A percentile compares a stretch with the other conserved stretches of the same genome.
Evolutionary conservation across 306 rosid species (phyloP).

Genomic region (Senna tora): DNA sequence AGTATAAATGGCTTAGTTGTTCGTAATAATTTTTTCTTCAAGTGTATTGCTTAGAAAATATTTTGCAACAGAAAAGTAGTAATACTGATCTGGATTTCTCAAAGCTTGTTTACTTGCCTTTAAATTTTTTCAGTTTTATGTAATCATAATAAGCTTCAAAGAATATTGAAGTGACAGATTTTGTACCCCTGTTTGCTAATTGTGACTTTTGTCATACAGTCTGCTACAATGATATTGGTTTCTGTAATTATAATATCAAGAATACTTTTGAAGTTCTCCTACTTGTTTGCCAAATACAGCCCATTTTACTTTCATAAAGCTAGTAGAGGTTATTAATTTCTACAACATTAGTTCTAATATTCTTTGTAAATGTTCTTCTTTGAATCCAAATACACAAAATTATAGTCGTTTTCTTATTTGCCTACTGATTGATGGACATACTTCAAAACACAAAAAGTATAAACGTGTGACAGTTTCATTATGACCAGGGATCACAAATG

Average conservation of each 20-base stretch:
- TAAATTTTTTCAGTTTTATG: not conserved
- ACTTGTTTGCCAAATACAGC: not conserved
- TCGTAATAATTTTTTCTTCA: not conserved
- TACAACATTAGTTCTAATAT: not conserved
- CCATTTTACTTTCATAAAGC: not conserved
- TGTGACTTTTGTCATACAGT: not conserved
- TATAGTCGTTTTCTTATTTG: conserved; percentile 2
- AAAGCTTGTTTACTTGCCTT: not conserved
- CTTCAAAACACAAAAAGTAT: conserved; percentile 9
- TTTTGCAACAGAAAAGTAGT: not conserved
- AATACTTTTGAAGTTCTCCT: not conserved
- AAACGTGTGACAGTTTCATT: conserved; percentile 25
- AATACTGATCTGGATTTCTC: not conserved
- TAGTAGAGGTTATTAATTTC: not conserved
- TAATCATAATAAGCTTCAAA: not conserved
- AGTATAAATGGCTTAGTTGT: not conserved
- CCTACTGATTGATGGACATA: conserved; percentile 24
- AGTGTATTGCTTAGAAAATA: not conserved
- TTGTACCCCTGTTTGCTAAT: not conserved
- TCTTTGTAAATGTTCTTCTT: not conserved
- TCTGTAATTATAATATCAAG: not conserved
- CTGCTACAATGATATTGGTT: not conserved
- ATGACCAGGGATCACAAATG: conserved; percentile 80
- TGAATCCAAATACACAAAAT: conserved; percentile 25
- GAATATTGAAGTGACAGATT: not conserved